Evolutionary conservation across 768 basidiomycete species (phyloP), one percentile per base, ranked within the genome.

Genomic region (Naganishia onofrii): DNA sequence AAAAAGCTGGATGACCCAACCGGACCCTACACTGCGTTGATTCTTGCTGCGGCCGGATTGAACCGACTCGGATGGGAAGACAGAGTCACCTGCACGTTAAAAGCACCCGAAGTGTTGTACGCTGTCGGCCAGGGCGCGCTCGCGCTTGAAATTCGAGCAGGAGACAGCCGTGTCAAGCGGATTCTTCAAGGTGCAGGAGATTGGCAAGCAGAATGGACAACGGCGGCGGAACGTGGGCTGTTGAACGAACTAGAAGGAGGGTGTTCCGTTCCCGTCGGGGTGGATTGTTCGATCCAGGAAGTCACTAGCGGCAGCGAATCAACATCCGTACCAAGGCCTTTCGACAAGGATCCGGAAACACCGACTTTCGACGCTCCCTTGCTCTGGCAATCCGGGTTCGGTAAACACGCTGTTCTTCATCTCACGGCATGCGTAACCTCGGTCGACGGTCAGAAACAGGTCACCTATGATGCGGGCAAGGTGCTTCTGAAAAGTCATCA

Each of bases 51-150:
- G 77, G 91, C 96, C 1, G 96, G 96, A 9, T 85, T 99, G 51
- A 84, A 91, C 15, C 91, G 96, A 38, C 82, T 92, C 26, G 89
- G 88, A 46, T 72, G 80, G 58, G 68, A 71, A 2, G 82, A 87
- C 77, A 90, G 95, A 64, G 87, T 92, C 72, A 90, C 92, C 3
- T 76, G 86, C 44, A 88, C 92, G 75, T 80, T 98, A 70, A 87
- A 92, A 1, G 93, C 94, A 2, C 73, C 75, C 19, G 69, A 69
- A 9, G 84, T 86, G 17, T 83, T 94, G 21, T 90, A 88, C 79
- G 94, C 96, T 10, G 95, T 98, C 68, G 92, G 93, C 3, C 96
- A 98, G 82, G 96, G 93, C 32, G 93, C 94, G 17, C 83, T 99
- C 42, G 93, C 83, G 0, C 84, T 97, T 36, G 96, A 99, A 81